Percentiles rank a stretch among this genome's conserved stretches.
Conservation (phyloP, 1,139 yeast species). For the Taphrina deformans region DNA sequence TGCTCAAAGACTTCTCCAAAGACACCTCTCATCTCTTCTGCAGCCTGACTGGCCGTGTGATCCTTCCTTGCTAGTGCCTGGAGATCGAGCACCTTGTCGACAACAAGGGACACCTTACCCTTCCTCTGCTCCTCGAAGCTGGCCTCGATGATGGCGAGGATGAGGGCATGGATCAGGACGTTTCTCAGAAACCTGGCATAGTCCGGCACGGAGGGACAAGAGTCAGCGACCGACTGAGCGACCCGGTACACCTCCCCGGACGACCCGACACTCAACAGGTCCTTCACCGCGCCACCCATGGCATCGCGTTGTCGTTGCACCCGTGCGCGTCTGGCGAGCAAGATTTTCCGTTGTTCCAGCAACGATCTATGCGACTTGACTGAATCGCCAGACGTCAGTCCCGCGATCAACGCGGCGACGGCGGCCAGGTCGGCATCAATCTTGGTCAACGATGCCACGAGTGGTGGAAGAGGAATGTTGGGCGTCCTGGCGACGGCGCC, state of each 20-base stretch:
- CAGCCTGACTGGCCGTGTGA: neutral
- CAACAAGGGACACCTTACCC: neutral
- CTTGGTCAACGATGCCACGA: neutral
- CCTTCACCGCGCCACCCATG: neutral
- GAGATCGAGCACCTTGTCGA: neutral
- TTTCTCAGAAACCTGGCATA: neutral
- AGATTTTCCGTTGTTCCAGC: neutral
- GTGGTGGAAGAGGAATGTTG: neutral
- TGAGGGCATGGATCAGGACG: constrained; percentile 2
- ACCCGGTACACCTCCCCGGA: neutral
- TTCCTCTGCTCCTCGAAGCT: neutral
- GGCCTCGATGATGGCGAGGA: constrained; percentile 8
- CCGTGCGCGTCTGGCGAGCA: neutral
- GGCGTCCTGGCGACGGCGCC: neutral
- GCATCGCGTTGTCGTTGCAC: neutral
- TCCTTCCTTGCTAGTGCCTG: neutral
- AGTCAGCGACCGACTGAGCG: neutral
- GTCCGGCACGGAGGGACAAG: neutral
- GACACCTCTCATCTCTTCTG: neutral
- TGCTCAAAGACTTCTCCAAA: neutral
- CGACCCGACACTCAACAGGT: neutral
- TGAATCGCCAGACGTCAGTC: neutral
- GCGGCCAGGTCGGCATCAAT: neutral
- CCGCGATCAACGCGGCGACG: neutral
- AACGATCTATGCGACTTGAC: neutral